Conservation (phyloP, 164 flowering plant species). For the Aristolochia californica region DNA sequence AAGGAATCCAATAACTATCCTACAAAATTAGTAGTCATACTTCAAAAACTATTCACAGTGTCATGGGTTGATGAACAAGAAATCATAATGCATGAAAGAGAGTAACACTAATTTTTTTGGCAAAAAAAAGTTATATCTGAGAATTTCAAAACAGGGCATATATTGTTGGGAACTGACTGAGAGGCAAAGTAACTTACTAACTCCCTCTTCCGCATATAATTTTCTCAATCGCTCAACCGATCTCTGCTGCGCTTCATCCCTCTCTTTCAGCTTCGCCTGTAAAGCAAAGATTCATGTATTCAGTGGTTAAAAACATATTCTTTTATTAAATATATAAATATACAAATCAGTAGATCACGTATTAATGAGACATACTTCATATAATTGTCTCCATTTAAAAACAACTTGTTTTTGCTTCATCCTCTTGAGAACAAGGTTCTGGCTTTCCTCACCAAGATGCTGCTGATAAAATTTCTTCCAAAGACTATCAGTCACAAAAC, state of each 20-base stretch:
- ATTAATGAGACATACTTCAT: conserved; percentile 40
- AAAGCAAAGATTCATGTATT: background rate
- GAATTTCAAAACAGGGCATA: background rate
- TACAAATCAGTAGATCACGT: background rate
- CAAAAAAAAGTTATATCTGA: background rate
- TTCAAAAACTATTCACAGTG: background rate
- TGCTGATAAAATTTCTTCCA: conserved; percentile 60
- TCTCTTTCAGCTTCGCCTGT: conserved; percentile 62
- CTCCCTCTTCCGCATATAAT: conserved; percentile 43
- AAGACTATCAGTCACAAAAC: conserved; percentile 54
- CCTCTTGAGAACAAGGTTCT: conserved; percentile 32
- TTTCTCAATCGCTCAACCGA: conserved; percentile 39
- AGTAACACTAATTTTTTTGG: background rate
- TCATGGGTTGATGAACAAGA: background rate
- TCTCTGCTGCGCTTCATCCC: conserved; percentile 37
- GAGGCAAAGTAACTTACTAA: conserved; percentile 37
- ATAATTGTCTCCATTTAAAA: conserved; percentile 53
- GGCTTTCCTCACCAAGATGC: conserved; percentile 36
- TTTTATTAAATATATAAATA: background rate
- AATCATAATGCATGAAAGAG: background rate
- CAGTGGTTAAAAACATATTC: background rate
- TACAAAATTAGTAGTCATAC: background rate
- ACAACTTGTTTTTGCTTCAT: conserved; percentile 37
- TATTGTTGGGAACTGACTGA: background rate
- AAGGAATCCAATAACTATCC: background rate